Evolutionary conservation across 2,329 filamentous ascomycete species (phyloP).

Genomic region (Macrophomina pseudophaseolina): DNA sequence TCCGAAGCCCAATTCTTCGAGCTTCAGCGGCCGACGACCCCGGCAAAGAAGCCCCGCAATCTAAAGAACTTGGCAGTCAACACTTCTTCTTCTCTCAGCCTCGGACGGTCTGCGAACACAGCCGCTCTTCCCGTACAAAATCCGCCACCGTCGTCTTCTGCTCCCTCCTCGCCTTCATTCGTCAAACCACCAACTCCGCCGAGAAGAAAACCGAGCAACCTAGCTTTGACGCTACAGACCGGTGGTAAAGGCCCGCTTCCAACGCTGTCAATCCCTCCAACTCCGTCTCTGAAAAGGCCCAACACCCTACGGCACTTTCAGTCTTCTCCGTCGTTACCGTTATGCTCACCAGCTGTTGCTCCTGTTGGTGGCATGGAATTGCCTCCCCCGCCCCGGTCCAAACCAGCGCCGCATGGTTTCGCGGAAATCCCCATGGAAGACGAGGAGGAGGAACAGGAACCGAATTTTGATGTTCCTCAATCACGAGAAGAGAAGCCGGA

Average conservation of each 20-base stretch:
- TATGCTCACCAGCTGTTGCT: slow-evolving; percentile 58
- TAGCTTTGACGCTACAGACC: slow-evolving; percentile 76
- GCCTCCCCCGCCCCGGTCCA: slow-evolving; percentile 45
- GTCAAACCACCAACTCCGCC: slow-evolving; percentile 78
- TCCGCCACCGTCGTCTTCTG: slow-evolving; percentile 53
- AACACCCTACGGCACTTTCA: slow-evolving; percentile 63
- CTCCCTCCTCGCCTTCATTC: slow-evolving; percentile 75
- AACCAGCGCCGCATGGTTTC: slow-evolving; percentile 43
- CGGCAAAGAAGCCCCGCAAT: slow-evolving; percentile 75
- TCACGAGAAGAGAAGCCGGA: slow-evolving; percentile 74
- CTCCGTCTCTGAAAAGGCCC: slow-evolving; percentile 59
- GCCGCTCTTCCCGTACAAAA: slow-evolving; percentile 61
- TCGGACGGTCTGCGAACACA: slow-evolving; percentile 52
- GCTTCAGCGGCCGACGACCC: slow-evolving; percentile 52
- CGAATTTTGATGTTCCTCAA: slow-evolving; percentile 60
- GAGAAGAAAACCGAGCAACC: slow-evolving; percentile 73
- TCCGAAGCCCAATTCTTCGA: slow-evolving; percentile 57
- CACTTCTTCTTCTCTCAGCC: slow-evolving; percentile 56
- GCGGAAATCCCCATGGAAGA: slow-evolving; percentile 71
- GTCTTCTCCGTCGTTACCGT: slow-evolving; percentile 64
- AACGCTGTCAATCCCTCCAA: slow-evolving; percentile 63
- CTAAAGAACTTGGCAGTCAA: slow-evolving; percentile 85
- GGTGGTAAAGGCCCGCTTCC: slow-evolving; percentile 63
- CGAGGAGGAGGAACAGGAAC: slow-evolving; percentile 63
- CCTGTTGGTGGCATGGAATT: slow-evolving; percentile 59